Conservation (phyloP, 2,329 filamentous ascomycete genomes). For the Pseudogymnoascus sp. region DNA sequence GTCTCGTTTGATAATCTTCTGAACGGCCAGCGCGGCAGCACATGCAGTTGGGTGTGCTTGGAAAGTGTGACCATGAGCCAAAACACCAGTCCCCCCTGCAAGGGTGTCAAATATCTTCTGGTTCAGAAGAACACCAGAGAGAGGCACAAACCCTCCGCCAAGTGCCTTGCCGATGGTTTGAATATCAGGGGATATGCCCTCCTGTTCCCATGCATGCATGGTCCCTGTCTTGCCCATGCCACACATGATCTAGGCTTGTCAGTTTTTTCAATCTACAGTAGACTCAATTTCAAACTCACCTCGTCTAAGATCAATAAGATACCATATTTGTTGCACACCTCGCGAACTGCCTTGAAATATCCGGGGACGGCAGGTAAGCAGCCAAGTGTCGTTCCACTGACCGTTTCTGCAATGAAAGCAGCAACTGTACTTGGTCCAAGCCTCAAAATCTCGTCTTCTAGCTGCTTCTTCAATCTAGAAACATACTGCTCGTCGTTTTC, state of each 20-base stretch:
- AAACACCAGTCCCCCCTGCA: constrained; percentile 11
- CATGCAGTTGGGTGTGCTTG: neutral
- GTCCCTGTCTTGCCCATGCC: constrained; percentile 40
- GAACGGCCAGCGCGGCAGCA: constrained; percentile 27
- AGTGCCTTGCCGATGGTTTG: constrained; percentile 56
- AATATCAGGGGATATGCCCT: constrained; percentile 48
- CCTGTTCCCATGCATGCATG: constrained; percentile 44
- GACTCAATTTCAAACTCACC: constrained; percentile 44
- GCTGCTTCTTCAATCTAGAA: constrained; percentile 44
- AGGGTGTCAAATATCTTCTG: constrained; percentile 35
- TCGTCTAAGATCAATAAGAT: constrained; percentile 49
- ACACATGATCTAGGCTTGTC: constrained; percentile 44
- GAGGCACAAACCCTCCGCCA: constrained; percentile 50
- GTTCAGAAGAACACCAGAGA: constrained; percentile 49
- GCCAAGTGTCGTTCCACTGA: constrained; percentile 58
- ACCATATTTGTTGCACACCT: constrained; percentile 58
- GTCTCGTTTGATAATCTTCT: constrained; percentile 46
- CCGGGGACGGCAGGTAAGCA: constrained; percentile 37
- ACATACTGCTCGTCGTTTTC: constrained; percentile 48
- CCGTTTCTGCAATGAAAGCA: constrained; percentile 56
- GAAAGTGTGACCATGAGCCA: neutral
- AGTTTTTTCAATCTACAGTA: neutral
- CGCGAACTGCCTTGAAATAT: constrained; percentile 58
- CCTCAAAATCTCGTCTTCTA: constrained; percentile 49
- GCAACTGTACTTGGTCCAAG: constrained; percentile 51